Percentiles rank a stretch among this genome's conserved stretches.
phyloP scores from a whole-genome alignment of 2,329 filamentous ascomycete genomes.

The Colletotrichum tabaci region DNA sequence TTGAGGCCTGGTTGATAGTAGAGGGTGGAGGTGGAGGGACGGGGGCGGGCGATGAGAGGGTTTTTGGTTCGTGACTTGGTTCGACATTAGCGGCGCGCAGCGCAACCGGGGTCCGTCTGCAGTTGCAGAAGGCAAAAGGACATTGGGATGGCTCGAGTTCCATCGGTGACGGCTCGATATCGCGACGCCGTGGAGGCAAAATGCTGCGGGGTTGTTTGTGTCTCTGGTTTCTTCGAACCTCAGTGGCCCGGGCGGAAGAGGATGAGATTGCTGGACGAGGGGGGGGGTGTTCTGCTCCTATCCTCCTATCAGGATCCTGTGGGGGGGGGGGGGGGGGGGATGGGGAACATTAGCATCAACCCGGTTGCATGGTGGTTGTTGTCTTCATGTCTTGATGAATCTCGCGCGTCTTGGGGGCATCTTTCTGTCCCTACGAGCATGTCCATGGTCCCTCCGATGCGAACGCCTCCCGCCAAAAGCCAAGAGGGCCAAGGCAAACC shows the following conservation, averaged over 20 bases:
- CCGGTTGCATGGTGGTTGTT: neutral
- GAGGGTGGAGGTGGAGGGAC: no score
- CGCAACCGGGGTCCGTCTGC: neutral
- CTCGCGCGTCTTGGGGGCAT: neutral
- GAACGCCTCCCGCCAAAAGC: conserved; percentile 1
- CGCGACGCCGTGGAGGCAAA: neutral
- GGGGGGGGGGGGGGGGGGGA: neutral
- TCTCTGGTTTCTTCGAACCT: neutral
- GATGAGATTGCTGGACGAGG: neutral
- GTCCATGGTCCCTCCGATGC: no score
- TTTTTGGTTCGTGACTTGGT: neutral
- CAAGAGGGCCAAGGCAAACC: conserved; percentile 31
- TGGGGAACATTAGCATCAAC: neutral
- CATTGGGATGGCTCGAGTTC: conserved; percentile 14
- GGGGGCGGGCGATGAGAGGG: neutral
- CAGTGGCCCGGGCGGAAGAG: neutral
- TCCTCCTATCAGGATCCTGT: neutral
- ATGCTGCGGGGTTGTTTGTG: neutral
- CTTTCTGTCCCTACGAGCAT: neutral
- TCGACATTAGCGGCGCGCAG: no score
- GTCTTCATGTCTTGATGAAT: neutral
- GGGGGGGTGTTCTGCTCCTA: neutral
- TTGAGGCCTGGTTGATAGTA: conserved; percentile 1
- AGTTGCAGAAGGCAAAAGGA: conserved; percentile 32
- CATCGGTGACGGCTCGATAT: conserved; percentile 16